phyloP scores from a whole-genome alignment of 495 filamentous ascomycete genomes.

The Penicillium ochrochloron region DNA sequence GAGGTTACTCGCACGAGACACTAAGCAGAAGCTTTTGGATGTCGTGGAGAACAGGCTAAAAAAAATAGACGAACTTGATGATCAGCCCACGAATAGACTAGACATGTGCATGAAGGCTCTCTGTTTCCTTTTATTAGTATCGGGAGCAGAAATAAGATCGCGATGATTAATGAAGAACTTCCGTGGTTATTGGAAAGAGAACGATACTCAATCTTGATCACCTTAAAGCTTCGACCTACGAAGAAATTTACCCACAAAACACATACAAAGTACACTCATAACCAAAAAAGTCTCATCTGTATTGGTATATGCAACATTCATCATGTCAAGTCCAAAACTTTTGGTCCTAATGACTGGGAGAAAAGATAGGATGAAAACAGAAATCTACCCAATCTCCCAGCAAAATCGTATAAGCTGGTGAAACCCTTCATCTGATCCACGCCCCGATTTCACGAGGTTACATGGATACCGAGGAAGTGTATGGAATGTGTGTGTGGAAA shows the following conservation, averaged over 20 bases:
- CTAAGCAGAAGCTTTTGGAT: no score
- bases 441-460: neutral
- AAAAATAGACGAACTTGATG: no score
- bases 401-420: constrained; percentile 28
- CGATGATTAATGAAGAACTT: no score
- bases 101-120: no score
- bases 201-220: no score
- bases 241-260: neutral
- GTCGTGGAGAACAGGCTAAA: no score
- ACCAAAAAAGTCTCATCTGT: constrained; percentile 24
- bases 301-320: constrained; percentile 40
- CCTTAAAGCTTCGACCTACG: neutral
- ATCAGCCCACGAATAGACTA: no score
- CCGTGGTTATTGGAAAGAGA: no score
- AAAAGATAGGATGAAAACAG: neutral
- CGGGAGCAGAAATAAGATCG: no score
- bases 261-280: neutral
- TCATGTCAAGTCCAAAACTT: constrained; percentile 41
- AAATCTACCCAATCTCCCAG: constrained; percentile 21
- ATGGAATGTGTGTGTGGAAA: constrained; percentile 8
- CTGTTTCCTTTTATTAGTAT: no score
- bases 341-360: constrained; percentile 36
- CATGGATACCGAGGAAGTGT: constrained; percentile 13
- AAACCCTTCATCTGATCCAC: constrained; percentile 8
- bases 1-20: no score